These are phyloP conservation scores for Rhodofomes roseus DNA, from an alignment of 1,284 basidiomycete species.

Conservation along the genomic window DNA sequence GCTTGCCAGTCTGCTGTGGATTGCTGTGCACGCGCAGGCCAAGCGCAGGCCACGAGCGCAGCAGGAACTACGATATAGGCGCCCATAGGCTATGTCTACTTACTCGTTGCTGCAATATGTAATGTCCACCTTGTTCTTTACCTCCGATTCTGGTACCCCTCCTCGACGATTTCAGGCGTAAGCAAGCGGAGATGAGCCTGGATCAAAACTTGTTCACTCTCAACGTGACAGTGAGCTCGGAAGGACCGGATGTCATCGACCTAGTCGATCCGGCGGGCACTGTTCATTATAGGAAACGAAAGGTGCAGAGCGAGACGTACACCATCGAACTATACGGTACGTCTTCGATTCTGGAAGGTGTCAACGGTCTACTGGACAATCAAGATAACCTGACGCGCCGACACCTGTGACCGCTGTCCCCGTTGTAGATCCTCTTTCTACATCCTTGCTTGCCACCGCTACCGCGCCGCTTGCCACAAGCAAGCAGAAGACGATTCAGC, in stretches of 20 bases:
- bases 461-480: conserved; percentile 57
- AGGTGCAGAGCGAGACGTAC: conserved; percentile 47
- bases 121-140: too few species aligned
- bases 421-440: conserved; percentile 58
- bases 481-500: conserved; percentile 71
- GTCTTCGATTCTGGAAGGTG: conserved; percentile 15
- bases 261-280: conserved; percentile 60
- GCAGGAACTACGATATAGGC: too few species aligned
- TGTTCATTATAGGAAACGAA: conserved; percentile 67
- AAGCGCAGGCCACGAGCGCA: too few species aligned
- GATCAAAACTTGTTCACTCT: conserved; percentile 82
- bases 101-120: too few species aligned
- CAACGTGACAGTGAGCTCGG: conserved; percentile 51
- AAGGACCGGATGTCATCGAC: conserved; percentile 59
- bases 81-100: too few species aligned
- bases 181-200: conserved; percentile 51
- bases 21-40: too few species aligned
- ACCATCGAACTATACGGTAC: conserved; percentile 64
- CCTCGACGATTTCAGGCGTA: too few species aligned
- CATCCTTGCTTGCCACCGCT: conserved; percentile 61
- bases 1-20: too few species aligned
- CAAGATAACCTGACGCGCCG: neutral
- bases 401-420: neutral
- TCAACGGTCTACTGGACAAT: neutral
- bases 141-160: too few species aligned